A percentile compares a stretch with the other conserved stretches of the same genome.
phyloP scores from a whole-genome alignment of 371 early-diverging fungal genomes.

The Parasitella parasitica region DNA sequence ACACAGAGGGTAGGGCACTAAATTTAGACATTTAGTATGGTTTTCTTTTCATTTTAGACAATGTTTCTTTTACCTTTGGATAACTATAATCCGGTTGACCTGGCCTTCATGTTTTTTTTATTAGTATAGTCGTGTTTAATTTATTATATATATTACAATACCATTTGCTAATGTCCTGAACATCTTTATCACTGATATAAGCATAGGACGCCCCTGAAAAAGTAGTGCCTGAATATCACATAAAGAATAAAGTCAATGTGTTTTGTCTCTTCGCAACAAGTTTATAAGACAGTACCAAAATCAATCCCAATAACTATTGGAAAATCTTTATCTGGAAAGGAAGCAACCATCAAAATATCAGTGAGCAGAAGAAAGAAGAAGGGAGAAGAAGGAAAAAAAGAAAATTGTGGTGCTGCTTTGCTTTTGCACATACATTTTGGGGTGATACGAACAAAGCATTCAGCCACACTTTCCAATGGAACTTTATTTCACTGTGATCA shows the following conservation, averaged over 20 bases:
- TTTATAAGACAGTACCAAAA: constrained; percentile 38
- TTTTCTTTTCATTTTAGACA: background rate
- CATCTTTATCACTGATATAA: constrained; percentile 38
- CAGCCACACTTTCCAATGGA: background rate
- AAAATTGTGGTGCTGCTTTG: background rate
- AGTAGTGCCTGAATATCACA: constrained; percentile 49
- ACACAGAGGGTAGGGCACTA: constrained; percentile 51
- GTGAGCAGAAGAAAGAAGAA: background rate
- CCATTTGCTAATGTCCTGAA: constrained; percentile 38
- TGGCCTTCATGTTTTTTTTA: too few species aligned
- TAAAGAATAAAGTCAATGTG: background rate
- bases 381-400: background rate
- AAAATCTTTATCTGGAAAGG: constrained; percentile 37
- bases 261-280: background rate
- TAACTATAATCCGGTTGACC: constrained; percentile 39
- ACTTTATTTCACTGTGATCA: background rate
- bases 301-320: constrained; percentile 63
- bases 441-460: background rate
- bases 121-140: too few species aligned
- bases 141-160: constrained; percentile 11
- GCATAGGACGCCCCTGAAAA: constrained; percentile 61
- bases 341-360: constrained; percentile 4
- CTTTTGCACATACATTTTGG: background rate
- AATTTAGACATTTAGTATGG: too few species aligned
- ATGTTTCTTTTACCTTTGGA: constrained; percentile 35